A percentile compares a stretch with the other conserved stretches of the same genome.
These are phyloP conservation scores for Dalbergia cochinchinensis DNA, from an alignment of 306 rosid genomes.

Conservation along the genomic window DNA sequence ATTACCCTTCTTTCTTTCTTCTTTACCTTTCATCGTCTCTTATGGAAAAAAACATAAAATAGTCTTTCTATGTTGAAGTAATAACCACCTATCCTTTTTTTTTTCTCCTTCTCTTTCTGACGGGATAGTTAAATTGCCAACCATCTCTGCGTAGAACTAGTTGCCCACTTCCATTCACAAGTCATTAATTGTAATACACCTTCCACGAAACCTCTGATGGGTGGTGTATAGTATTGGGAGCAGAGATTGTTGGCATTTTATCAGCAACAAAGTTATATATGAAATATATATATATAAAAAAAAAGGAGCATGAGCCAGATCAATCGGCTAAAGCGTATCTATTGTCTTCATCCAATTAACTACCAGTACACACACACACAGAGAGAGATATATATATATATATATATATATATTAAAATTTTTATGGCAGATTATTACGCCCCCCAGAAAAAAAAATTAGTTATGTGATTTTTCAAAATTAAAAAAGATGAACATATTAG, in stretches of 20 bases:
- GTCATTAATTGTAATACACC: conserved; percentile 22
- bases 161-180: conserved; percentile 29
- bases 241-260: conserved; percentile 80
- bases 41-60: conserved; percentile 17
- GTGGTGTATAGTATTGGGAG: conserved; percentile 46
- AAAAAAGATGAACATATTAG: too few species aligned
- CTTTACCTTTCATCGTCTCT: neutral
- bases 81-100: conserved; percentile 50
- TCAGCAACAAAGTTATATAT: conserved; percentile 41
- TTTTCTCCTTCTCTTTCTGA: conserved; percentile 28
- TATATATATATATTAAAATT: too few species aligned
- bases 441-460: too few species aligned
- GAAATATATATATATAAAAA: conserved; percentile 15
- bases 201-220: conserved; percentile 36
- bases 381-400: too few species aligned
- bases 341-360: conserved; percentile 4
- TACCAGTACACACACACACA: neutral
- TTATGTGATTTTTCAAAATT: too few species aligned
- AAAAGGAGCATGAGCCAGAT: conserved; percentile 15
- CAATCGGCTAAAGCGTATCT: conserved; percentile 26
- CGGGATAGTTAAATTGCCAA: conserved; percentile 59
- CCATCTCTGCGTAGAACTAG: conserved; percentile 59
- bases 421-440: too few species aligned
- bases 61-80: conserved; percentile 38
- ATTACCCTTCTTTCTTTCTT: neutral